Evolutionary conservation across 164 flowering plant genomes (phyloP).

Genomic region (Stephania japonica): DNA sequence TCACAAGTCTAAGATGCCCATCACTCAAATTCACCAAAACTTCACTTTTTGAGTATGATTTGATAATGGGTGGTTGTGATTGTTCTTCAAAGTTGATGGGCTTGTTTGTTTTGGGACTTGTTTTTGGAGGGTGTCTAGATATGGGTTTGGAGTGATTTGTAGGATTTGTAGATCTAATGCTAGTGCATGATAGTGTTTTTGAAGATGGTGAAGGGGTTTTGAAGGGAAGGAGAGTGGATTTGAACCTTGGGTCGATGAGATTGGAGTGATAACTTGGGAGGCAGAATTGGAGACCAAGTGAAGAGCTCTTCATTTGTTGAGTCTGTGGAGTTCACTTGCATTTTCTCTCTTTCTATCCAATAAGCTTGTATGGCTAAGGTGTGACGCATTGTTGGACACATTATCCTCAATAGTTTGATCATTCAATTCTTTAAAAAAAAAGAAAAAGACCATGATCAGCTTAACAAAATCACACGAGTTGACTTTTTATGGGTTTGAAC

Average conservation of each 20-base stretch:
- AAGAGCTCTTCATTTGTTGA: constrained; percentile 26
- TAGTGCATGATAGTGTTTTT: not conserved
- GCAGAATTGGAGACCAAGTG: constrained; percentile 25
- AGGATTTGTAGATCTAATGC: constrained; percentile 7
- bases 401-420: not conserved
- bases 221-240: constrained; percentile 14
- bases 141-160: not conserved
- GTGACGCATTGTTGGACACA: not conserved
- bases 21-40: constrained; percentile 8
- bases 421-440: no score
- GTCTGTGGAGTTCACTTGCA: not conserved
- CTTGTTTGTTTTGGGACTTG: constrained; percentile 2
- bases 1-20: constrained; percentile 30
- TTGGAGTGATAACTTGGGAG: constrained; percentile 15
- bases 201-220: not conserved
- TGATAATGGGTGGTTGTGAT: not conserved
- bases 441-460: no score
- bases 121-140: not conserved
- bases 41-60: constrained; percentile 3
- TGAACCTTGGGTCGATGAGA: constrained; percentile 14
- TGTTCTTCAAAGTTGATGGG: not conserved
- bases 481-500: no score
- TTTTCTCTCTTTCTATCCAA: not conserved
- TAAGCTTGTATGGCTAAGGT: not conserved
- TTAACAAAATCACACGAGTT: no score